Base-by-base conservation (phyloP, 371 early-diverging fungal genomes). In the Actinomucor elegans region DNA sequence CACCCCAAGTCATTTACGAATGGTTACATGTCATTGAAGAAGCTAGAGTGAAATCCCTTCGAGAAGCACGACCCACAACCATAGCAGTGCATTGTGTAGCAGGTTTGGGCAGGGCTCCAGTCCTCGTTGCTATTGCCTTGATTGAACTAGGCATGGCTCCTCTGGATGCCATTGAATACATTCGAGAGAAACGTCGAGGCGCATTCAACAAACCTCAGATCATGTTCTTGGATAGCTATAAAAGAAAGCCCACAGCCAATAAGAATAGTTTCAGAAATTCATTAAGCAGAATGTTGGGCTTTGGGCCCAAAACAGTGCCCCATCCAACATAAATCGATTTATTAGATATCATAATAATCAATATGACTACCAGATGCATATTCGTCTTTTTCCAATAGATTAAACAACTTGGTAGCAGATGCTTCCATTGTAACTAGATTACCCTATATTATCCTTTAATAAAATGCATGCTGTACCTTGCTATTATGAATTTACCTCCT, bases 21-120 rank as follows among this genome's bases (percentile, higher is more conserved):
- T 94, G 93, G 93, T 75, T 93, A 23, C 71, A 75, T 48, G 68
- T 93, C 28, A 79, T 92, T 4, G 74, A 79, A 38, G 35, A 49
- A 33, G 61, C 64, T 26, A n/a, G n/a, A n/a, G n/a, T n/a, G n/a
- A n/a, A n/a, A n/a, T n/a, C n/a, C n/a, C n/a, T n/a, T n/a, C n/a
- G n/a, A n/a, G n/a, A n/a, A n/a, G n/a, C n/a, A n/a, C 73, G 77
- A 40, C 62, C 61, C 10, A 77, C 77, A 11, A 86, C 89, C 0
- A 85, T 92, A 45, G 94, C 91, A 2, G 89, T 92, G 4, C 93
- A 93, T 59, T 93, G 94, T 59, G 91, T 93, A 3, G 91, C 94
- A 5, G 93, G 94, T 28, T 76, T 93, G 27, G 92, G 92, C 6
- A 63, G 87, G 20, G 88, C 88, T 3, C 89, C 88, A 7, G 89